Base-by-base conservation (phyloP, 208 protist genomes). In the Wallacemonas rigidus region DNA sequence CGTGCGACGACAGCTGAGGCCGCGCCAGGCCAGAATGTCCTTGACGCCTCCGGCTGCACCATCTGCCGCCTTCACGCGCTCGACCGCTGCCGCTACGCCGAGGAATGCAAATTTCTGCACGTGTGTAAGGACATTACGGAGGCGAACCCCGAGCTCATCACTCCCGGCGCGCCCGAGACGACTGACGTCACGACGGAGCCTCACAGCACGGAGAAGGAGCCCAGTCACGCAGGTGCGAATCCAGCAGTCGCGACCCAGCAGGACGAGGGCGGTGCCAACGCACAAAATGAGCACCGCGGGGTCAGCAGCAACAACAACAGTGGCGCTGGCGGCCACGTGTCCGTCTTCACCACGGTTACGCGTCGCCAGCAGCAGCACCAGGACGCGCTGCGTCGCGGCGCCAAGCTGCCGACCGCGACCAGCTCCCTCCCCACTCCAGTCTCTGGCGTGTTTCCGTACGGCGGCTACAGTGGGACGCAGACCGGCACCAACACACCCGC, bases 101-200 rank as follows among this genome's bases (percentile, higher is more conserved):
- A 86, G 39, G 88, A 95, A 63, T 95, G 90, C 69, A 91, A 91
- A 76, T 95, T 92, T 48, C 72, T 95, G 50, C 90, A 95, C 74
- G 76, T 95, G 8, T 95, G 90, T 81, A 85, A 88, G 48, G 72
- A 91, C 14, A 81, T 90, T 38, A 81, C 73, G 47, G 40, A 35
- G 17, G 71, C 48, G 44, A 72, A 87, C 64, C 74, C 83, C 2
- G 54, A 76, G 12, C 77, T 83, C 11, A 85, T 77, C n/a, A 68
- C 70, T 26, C 6, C 26, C 26, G 26, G 26, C 26, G 26, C 26
- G 26, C 26, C 26, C 26, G 26, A 26, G 26, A 26, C 26, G 26
- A 26, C 26, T 0, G 54, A 12, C 54, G 54, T 39, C 64, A 69
- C 64, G n/a, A 56, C 41, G 14, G 47, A 26, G 26, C 26, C 26